Evolutionary conservation across 352 stramenopile genomes (phyloP).

Genomic region (Globisporangium solare): DNA sequence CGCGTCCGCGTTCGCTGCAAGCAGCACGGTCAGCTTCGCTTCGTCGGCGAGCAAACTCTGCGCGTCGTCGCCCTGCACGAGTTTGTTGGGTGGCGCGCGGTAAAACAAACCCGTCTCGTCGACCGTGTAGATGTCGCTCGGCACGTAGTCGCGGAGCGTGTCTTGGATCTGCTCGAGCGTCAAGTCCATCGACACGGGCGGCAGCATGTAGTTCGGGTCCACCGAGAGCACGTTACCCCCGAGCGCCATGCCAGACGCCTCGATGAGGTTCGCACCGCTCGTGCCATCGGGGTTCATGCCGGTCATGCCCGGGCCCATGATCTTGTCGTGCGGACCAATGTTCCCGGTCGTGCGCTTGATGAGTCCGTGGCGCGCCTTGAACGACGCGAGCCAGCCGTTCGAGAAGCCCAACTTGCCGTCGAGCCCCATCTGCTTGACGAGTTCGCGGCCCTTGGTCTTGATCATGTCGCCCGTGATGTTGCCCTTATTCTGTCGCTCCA

Average conservation of each 20-base stretch:
- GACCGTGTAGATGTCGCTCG: constrained; percentile 82
- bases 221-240: constrained; percentile 24
- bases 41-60: constrained; percentile 75
- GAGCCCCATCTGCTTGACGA: constrained; percentile 80
- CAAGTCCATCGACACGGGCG: constrained; percentile 75
- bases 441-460: constrained; percentile 77
- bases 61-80: constrained; percentile 76
- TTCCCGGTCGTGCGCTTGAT: constrained; percentile 53
- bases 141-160: constrained; percentile 74
- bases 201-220: constrained; percentile 75
- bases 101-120: constrained; percentile 86
- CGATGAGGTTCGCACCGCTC: constrained; percentile 26
- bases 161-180: constrained; percentile 84
- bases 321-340: constrained; percentile 32
- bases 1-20: constrained; percentile 69
- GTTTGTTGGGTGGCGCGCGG: constrained; percentile 79
- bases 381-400: constrained; percentile 82
- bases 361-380: constrained; percentile 80
- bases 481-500: constrained; percentile 85
- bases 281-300: constrained; percentile 3
- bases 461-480: constrained; percentile 89
- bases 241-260: constrained; percentile 49
- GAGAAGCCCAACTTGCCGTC: constrained; percentile 83
- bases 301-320: constrained; percentile 1
- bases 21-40: constrained; percentile 62